These are phyloP conservation scores for Multifurca ochricompacta DNA, from an alignment of 768 basidiomycete genomes.

Conservation along the genomic window DNA sequence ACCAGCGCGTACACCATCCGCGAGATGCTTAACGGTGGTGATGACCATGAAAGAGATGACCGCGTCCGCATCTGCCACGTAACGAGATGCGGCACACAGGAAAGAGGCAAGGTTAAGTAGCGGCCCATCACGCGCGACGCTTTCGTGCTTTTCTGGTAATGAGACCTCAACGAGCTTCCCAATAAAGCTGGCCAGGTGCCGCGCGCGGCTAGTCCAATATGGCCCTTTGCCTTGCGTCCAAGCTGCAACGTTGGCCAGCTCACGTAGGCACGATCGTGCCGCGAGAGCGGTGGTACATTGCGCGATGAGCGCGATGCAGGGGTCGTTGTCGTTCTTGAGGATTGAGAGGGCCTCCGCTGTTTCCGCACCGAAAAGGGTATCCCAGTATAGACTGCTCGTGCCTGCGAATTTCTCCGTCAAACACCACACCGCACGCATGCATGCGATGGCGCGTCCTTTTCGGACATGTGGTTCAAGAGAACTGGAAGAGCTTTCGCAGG, in stretches of 20 bases:
- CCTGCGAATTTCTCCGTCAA: slow-evolving; percentile 15
- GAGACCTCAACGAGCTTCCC: background rate
- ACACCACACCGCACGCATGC: slow-evolving; percentile 6
- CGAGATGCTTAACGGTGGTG: slow-evolving; percentile 6
- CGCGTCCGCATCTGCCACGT: background rate
- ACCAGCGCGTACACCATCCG: background rate
- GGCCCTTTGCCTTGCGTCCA: background rate
- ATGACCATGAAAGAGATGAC: background rate
- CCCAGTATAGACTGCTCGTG: slow-evolving; percentile 3
- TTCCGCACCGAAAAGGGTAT: slow-evolving; percentile 10
- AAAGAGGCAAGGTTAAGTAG: background rate
- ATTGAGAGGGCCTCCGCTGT: slow-evolving; percentile 7
- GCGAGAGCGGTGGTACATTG: slow-evolving; percentile 9
- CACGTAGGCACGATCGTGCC: slow-evolving; percentile 7
- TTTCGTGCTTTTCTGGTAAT: background rate
- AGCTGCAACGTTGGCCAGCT: background rate
- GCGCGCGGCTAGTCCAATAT: slow-evolving; percentile 1
- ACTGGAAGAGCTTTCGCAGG: background rate
- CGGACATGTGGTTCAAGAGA: background rate
- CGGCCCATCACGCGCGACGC: background rate
- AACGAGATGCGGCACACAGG: background rate
- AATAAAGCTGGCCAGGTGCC: background rate
- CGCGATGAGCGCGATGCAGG: background rate
- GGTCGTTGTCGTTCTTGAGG: background rate
- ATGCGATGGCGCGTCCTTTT: slow-evolving; percentile 1